Base-by-base conservation (phyloP, 2,329 filamentous ascomycete species). In the Trichoderma guizhouense region DNA sequence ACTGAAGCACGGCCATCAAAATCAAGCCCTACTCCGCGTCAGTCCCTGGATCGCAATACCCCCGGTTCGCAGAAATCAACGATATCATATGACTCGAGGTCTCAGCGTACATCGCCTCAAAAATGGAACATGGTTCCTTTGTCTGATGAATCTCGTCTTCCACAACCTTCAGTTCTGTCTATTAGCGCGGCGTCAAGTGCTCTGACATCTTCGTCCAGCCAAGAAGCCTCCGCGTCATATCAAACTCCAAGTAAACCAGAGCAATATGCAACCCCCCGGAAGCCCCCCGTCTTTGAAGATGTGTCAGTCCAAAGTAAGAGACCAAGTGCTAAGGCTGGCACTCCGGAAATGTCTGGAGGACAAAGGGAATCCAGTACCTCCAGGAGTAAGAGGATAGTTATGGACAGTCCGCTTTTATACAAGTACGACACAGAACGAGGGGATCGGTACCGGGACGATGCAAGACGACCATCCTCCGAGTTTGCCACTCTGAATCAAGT, bases 171-270 rank as follows among this genome's bases (percentile, higher is more conserved):
- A 2, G 79, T 84, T 2, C 80, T 89, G 3, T 88, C 87, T 7
- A 77, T 89, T 14, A 88, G 85, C 65, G 87, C 87, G 55, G 87
- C 87, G 18, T 88, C 87, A 7, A 89, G 86, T 75, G 87, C 87
- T 7, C 74, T 89, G 6, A 85, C 79, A n/a, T 61, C 66, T 55
- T 80, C 76, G 7, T 76, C 77, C 5, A 71, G 75, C 51, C 77
- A 79, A 65, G 79, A 80, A 5, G 47, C 73, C 28, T 28, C 66
- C 39, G 34, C 24, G n/a, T 21, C 28, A 11, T 47, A 55, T 51
- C 64, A 64, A 69, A 28, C 65, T 9, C 57, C 43, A 15, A 63
- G 43, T 28, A 57, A 43, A 57, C 30, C 60, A 53, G 71, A 69
- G 12, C 71, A 58, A 34, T n/a, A 58, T 39, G 15, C 36, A 47